A percentile compares a stretch with the other conserved stretches of the same genome.
phyloP scores from a whole-genome alignment of 2,329 filamentous ascomycete genomes.

The Ophiognomonia clavigignenti-juglandacearum region DNA sequence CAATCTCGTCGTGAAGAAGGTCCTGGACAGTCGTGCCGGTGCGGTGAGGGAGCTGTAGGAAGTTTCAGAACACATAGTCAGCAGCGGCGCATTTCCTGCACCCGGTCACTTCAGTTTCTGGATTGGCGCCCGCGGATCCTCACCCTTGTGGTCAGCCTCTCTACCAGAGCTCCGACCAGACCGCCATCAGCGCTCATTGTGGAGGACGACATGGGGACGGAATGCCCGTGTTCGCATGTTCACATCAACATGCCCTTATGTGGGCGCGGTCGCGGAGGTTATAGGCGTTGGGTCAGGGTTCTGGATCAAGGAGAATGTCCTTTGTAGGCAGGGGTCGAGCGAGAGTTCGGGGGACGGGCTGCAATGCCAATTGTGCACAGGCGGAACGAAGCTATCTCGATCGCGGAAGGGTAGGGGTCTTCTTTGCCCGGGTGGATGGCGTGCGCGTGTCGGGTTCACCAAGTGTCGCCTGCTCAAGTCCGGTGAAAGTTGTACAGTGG shows the following conservation, averaged over 20 bases:
- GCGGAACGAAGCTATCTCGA: no score
- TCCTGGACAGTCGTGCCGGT: constrained; percentile 54
- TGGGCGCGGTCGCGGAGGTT: no score
- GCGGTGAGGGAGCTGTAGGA: constrained; percentile 56
- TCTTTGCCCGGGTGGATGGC: no score
- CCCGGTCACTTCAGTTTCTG: not conserved
- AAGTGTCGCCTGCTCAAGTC: no score
- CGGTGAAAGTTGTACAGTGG: no score
- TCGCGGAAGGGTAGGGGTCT: no score
- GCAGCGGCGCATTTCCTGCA: constrained; percentile 2
- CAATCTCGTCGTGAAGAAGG: constrained; percentile 56
- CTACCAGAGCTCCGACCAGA: constrained; percentile 57
- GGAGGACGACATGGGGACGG: constrained; percentile 20
- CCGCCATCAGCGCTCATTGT: constrained; percentile 56
- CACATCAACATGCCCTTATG: constrained; percentile 17
- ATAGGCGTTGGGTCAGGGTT: no score
- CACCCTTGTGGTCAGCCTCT: constrained; percentile 59
- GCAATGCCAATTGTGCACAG: no score
- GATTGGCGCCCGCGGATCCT: not conserved
- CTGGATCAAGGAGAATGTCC: no score
- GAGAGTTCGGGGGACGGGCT: no score
- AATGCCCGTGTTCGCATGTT: constrained; percentile 25
- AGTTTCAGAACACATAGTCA: constrained; percentile 19
- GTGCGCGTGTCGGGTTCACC: not conserved
- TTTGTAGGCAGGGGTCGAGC: no score